phyloP scores from a whole-genome alignment of 2,329 filamentous ascomycete species.

The Cladosporium sp. region DNA sequence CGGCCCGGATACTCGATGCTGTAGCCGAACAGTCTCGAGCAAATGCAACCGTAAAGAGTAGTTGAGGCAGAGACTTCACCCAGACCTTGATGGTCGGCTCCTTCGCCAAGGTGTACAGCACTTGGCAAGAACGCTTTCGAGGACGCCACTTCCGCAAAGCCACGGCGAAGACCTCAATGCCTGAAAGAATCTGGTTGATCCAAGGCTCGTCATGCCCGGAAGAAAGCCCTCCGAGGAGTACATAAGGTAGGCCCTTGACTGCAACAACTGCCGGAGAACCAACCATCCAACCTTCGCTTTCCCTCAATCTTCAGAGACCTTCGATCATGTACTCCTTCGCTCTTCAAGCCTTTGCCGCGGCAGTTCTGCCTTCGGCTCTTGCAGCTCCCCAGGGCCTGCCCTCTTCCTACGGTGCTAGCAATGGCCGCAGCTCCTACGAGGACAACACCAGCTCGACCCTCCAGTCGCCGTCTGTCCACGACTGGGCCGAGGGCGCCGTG shows the following conservation, averaged over 20 bases:
- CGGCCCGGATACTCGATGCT: background rate
- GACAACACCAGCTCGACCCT: conserved; percentile 4
- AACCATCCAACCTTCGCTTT: background rate
- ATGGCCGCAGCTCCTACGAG: background rate
- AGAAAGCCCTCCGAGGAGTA: background rate
- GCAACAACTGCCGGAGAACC: background rate
- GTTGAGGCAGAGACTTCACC: conserved; percentile 4
- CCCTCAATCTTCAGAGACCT: background rate
- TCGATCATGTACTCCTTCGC: conserved; percentile 3
- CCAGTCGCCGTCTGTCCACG: background rate
- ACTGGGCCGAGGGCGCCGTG: conserved; percentile 31
- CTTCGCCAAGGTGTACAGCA: conserved; percentile 4
- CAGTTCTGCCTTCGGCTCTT: conserved; percentile 2
- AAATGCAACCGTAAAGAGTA: background rate
- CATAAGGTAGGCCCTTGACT: background rate
- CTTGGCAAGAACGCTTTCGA: conserved; percentile 7
- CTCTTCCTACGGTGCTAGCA: background rate
- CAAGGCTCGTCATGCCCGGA: background rate
- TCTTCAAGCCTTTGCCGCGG: conserved; percentile 1
- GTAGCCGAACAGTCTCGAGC: background rate
- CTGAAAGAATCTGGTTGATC: background rate
- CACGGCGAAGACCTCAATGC: conserved; percentile 6
- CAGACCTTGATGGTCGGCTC: conserved; percentile 9
- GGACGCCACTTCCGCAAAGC: conserved; percentile 3
- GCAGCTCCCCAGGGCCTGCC: conserved; percentile 7